Percentiles rank a stretch among this genome's conserved stretches.
Evolutionary conservation across 768 basidiomycete species (phyloP).

Genomic region (Chalciporus chontae): DNA sequence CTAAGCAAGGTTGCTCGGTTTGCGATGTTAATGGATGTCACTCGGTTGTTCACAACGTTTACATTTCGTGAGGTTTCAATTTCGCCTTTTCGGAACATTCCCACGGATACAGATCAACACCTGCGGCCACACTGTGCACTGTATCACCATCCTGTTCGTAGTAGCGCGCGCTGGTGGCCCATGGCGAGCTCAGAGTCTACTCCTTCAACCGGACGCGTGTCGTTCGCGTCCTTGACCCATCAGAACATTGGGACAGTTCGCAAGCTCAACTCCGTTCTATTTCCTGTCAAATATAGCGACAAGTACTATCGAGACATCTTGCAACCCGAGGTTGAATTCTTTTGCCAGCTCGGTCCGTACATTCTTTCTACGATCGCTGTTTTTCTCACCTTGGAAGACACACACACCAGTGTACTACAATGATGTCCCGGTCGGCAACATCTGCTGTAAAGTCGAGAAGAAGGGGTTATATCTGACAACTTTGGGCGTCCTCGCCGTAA

Average conservation of each 20-base stretch:
- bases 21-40: background rate
- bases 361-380: slow-evolving; percentile 5
- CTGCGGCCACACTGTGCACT: slow-evolving; percentile 19
- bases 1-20: slow-evolving; percentile 13
- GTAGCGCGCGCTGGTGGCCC: slow-evolving; percentile 2
- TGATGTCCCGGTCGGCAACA: slow-evolving; percentile 86
- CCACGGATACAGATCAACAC: slow-evolving; percentile 17
- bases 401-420: slow-evolving; percentile 76
- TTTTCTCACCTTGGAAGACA: slow-evolving; percentile 25
- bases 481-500: slow-evolving; percentile 85
- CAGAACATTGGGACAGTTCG: slow-evolving; percentile 78
- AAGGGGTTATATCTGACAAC: slow-evolving; percentile 78
- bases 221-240: slow-evolving; percentile 68
- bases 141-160: slow-evolving; percentile 15
- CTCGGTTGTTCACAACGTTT: too few relatives aligned
- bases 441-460: slow-evolving; percentile 81
- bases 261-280: slow-evolving; percentile 70
- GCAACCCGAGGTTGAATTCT: slow-evolving; percentile 73
- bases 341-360: slow-evolving; percentile 82
- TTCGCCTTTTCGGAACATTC: slow-evolving; percentile 12
- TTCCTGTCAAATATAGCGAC: slow-evolving; percentile 86
- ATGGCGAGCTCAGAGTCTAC: slow-evolving; percentile 24
- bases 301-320: slow-evolving; percentile 84
- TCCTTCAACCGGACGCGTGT: slow-evolving; percentile 40
- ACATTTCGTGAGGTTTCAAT: background rate